Percentiles rank a stretch among this genome's conserved stretches.
Conservation (phyloP, 2,329 filamentous ascomycete species). For the Ophiostoma pallidulum region DNA sequence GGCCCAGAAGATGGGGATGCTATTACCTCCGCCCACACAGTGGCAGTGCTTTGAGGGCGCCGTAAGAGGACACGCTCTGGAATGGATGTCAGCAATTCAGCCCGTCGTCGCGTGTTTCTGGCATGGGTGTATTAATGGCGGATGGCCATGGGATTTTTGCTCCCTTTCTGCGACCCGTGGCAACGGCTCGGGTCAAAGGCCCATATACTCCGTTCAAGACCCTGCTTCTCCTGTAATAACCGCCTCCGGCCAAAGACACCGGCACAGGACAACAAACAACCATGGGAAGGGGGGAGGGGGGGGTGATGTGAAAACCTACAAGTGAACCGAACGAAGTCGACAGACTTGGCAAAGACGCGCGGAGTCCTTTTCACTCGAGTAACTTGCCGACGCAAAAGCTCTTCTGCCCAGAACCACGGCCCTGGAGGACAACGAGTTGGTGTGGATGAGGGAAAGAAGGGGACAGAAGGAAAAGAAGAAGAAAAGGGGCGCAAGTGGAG, state of each 20-base stretch:
- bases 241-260: too few relatives aligned
- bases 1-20: too few relatives aligned
- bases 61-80: neutral
- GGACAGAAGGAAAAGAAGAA: too few relatives aligned
- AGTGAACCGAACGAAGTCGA: neutral
- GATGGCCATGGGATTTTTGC: neutral
- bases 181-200: slow-evolving; percentile 6
- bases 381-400: neutral
- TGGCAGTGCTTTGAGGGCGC: too few relatives aligned
- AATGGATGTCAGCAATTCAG: neutral
- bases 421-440: neutral
- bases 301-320: neutral
- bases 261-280: too few relatives aligned
- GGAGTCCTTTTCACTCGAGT: neutral
- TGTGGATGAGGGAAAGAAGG: too few relatives aligned
- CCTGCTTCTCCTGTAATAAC: neutral
- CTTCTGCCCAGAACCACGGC: neutral
- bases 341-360: neutral
- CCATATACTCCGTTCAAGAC: neutral
- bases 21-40: too few relatives aligned
- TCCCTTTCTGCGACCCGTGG: neutral
- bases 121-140: neutral
- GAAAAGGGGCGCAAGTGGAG: too few relatives aligned
- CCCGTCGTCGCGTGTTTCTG: neutral
- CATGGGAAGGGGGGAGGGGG: too few relatives aligned